A percentile compares a stretch with the other conserved stretches of the same genome.
Conservation (phyloP, 148 eudicot species). For the Heliamphora exappendiculata region DNA sequence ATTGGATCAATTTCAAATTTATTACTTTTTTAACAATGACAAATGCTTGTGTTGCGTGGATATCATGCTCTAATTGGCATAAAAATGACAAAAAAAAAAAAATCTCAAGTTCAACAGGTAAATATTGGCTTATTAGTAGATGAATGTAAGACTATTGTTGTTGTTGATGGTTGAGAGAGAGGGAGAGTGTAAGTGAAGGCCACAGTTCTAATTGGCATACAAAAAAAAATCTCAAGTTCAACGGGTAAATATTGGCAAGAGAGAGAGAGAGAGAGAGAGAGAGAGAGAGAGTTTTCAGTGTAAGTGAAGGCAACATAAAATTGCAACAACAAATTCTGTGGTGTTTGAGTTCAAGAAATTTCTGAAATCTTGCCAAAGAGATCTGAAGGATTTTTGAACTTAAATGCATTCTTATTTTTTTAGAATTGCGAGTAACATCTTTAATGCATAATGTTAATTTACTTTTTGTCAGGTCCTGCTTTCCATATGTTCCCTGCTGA, state of each 20-base stretch:
- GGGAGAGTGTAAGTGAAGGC: too few relatives aligned
- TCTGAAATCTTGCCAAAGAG: neutral
- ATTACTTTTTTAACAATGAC: neutral
- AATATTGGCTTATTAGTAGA: too few relatives aligned
- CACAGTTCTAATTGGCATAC: too few relatives aligned
- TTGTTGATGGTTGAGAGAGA: too few relatives aligned
- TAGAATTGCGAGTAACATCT: neutral
- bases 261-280: neutral
- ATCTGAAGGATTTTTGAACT: neutral
- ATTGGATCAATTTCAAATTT: neutral
- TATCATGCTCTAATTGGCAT: too few relatives aligned
- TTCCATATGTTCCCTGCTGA: constrained; percentile 37
- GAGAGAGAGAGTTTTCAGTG: neutral
- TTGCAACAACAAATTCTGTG: neutral
- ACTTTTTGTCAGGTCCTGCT: constrained; percentile 21
- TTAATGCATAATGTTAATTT: neutral
- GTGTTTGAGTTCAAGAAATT: neutral
- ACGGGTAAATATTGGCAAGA: too few relatives aligned
- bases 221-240: too few relatives aligned
- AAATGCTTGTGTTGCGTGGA: neutral
- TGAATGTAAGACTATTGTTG: too few relatives aligned
- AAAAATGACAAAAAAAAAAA: too few relatives aligned
- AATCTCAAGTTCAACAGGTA: too few relatives aligned
- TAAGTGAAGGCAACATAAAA: neutral
- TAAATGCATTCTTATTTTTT: neutral